Evolutionary conservation across 805 yeast genomes (phyloP).

Genomic region (Zygoascus biomembranicola): DNA sequence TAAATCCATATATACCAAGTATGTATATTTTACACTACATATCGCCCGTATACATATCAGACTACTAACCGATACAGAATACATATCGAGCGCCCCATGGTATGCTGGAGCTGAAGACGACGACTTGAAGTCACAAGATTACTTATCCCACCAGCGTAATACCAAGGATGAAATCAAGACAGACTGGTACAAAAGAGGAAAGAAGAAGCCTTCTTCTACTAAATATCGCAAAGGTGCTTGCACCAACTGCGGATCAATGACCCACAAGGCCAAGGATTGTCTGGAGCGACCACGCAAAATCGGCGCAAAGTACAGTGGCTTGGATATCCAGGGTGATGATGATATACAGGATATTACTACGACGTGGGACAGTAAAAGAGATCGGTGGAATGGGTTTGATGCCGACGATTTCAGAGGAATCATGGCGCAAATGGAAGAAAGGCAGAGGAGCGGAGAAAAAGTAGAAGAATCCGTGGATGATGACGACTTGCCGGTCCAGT

Average conservation of each 20-base stretch:
- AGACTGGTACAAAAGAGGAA: slow-evolving; percentile 28
- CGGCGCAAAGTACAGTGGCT: slow-evolving; percentile 30
- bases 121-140: slow-evolving; percentile 7
- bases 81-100: slow-evolving; percentile 29
- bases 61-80: slow-evolving; percentile 8
- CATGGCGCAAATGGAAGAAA: slow-evolving; percentile 25
- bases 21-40: slow-evolving; percentile 1
- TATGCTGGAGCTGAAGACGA: slow-evolving; percentile 19
- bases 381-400: slow-evolving; percentile 76
- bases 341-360: slow-evolving; percentile 19
- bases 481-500: slow-evolving; percentile 25
- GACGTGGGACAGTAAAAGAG: slow-evolving; percentile 65
- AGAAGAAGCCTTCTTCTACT: slow-evolving; percentile 24
- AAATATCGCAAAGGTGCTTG: slow-evolving; percentile 37
- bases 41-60: background rate
- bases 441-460: slow-evolving; percentile 22
- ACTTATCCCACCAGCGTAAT: slow-evolving; percentile 24
- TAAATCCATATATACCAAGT: slow-evolving; percentile 30
- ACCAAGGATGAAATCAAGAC: slow-evolving; percentile 13
- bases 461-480: slow-evolving; percentile 26
- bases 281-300: slow-evolving; percentile 45
- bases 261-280: slow-evolving; percentile 47
- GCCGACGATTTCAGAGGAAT: slow-evolving; percentile 51
- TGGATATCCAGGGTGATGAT: slow-evolving; percentile 25
- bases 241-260: slow-evolving; percentile 49